A percentile compares a stretch with the other conserved stretches of the same genome.
Evolutionary conservation across 306 rosid genomes (phyloP).

Genomic region (Sesbania bispinosa): DNA sequence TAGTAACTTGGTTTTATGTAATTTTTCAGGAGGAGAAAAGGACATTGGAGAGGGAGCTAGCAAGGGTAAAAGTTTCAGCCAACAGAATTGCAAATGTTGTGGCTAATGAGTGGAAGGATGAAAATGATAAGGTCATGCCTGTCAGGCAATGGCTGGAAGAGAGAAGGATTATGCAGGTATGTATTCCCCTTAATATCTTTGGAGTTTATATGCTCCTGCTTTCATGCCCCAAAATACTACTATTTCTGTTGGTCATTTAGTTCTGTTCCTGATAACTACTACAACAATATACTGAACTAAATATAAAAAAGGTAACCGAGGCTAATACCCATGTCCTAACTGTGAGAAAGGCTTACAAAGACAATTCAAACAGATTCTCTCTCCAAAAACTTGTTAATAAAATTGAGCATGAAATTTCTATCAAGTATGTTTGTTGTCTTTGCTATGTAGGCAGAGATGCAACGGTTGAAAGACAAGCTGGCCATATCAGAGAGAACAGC

Average conservation of each 20-base stretch:
- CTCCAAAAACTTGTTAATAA: not conserved
- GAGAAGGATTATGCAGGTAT: conserved; percentile 79
- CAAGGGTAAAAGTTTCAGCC: conserved; percentile 74
- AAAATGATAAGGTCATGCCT: conserved; percentile 83
- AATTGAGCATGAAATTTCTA: not conserved
- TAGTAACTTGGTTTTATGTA: conserved; percentile 21
- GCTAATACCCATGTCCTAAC: too few relatives aligned
- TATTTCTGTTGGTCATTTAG: not conserved
- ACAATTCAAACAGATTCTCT: too few relatives aligned
- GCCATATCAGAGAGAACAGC: conserved; percentile 73
- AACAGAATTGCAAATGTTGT: conserved; percentile 74
- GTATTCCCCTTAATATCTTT: not conserved
- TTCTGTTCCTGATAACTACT: not conserved
- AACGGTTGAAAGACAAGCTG: conserved; percentile 72
- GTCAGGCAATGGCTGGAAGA: conserved; percentile 94
- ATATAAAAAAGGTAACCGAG: too few relatives aligned
- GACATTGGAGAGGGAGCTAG: conserved; percentile 81
- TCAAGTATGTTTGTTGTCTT: not conserved
- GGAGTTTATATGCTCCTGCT: not conserved
- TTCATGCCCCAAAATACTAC: not conserved
- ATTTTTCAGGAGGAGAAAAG: conserved; percentile 72
- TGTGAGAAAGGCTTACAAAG: too few relatives aligned
- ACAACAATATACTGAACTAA: not conserved
- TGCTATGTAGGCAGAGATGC: conserved; percentile 71
- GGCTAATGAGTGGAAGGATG: conserved; percentile 98